Conservation (phyloP, 176 grass and related monocot genomes). For the Olyra latifolia region DNA sequence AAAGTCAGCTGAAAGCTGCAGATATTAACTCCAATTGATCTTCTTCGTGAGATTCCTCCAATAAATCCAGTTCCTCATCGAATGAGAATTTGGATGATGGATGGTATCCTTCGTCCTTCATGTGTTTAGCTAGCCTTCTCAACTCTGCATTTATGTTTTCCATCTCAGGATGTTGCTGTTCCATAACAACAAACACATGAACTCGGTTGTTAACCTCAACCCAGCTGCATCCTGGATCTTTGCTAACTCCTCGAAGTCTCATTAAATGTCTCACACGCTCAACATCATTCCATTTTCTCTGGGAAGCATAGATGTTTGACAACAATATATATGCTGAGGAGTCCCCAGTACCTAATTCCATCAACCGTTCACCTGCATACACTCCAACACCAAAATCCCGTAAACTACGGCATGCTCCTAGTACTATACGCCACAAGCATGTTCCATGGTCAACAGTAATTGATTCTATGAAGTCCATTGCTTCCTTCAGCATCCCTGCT, state of each 20-base stretch:
- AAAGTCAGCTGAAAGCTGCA: constrained; percentile 23
- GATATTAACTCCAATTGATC: constrained; percentile 40
- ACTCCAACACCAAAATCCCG: constrained; percentile 54
- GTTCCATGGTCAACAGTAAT: constrained; percentile 67
- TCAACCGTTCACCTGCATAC: constrained; percentile 69
- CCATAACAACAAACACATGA: constrained; percentile 78
- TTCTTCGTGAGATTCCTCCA: constrained; percentile 9
- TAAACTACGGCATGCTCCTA: constrained; percentile 61
- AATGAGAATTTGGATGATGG: constrained; percentile 27
- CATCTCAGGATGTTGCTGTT: constrained; percentile 57
- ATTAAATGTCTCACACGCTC: constrained; percentile 69
- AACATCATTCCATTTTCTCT: constrained; percentile 63
- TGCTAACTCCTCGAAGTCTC: constrained; percentile 60
- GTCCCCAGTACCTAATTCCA: constrained; percentile 51
- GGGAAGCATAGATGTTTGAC: constrained; percentile 72
- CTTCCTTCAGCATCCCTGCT: constrained; percentile 60
- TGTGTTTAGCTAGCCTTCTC: constrained; percentile 58
- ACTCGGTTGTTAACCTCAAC: constrained; percentile 61
- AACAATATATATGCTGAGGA: constrained; percentile 77
- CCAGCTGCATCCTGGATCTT: constrained; percentile 81
- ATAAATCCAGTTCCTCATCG: not conserved
- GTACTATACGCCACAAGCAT: constrained; percentile 69
- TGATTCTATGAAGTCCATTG: constrained; percentile 73
- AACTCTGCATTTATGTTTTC: constrained; percentile 56
- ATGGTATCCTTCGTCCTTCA: constrained; percentile 67